phyloP scores from a whole-genome alignment of 1,284 basidiomycete species.

The Earliella scabrosa region DNA sequence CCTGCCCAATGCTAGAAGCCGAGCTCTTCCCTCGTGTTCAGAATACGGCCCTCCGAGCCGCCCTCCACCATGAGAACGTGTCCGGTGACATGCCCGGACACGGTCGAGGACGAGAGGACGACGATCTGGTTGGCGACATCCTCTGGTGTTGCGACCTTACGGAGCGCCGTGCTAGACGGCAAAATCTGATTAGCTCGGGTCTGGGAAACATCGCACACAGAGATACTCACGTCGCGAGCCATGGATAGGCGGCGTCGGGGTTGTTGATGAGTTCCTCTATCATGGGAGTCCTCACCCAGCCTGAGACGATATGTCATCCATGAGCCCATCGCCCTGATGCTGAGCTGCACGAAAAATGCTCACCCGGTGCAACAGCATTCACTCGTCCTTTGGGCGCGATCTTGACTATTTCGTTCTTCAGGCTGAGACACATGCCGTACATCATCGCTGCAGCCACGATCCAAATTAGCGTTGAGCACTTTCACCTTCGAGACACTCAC shows the following conservation, averaged over 20 bases:
- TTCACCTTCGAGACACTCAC: no score
- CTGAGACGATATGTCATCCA: no score
- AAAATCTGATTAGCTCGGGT: no score
- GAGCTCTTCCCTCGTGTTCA: slow-evolving; percentile 46
- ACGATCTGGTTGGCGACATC: slow-evolving; percentile 74
- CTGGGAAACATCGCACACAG: no score
- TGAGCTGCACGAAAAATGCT: neutral
- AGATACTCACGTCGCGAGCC: slow-evolving; percentile 66
- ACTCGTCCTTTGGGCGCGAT: slow-evolving; percentile 72
- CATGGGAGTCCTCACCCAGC: slow-evolving; percentile 72
- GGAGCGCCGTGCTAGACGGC: slow-evolving; percentile 62
- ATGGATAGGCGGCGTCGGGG: slow-evolving; percentile 50
- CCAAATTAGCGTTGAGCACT: slow-evolving; percentile 21
- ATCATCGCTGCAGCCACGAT: slow-evolving; percentile 69
- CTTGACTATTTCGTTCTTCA: slow-evolving; percentile 83
- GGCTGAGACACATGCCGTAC: slow-evolving; percentile 69
- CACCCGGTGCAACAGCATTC: slow-evolving; percentile 66
- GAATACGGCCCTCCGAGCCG: slow-evolving; percentile 73
- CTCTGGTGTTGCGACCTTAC: slow-evolving; percentile 65
- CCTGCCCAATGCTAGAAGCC: slow-evolving; percentile 9
- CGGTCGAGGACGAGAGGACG: slow-evolving; percentile 58
- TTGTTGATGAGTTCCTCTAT: slow-evolving; percentile 52
- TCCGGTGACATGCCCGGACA: slow-evolving; percentile 78
- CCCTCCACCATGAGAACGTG: slow-evolving; percentile 75
- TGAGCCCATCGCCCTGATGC: neutral